phyloP scores from a whole-genome alignment of 164 flowering plant genomes.

The Umbilicus rupestris region DNA sequence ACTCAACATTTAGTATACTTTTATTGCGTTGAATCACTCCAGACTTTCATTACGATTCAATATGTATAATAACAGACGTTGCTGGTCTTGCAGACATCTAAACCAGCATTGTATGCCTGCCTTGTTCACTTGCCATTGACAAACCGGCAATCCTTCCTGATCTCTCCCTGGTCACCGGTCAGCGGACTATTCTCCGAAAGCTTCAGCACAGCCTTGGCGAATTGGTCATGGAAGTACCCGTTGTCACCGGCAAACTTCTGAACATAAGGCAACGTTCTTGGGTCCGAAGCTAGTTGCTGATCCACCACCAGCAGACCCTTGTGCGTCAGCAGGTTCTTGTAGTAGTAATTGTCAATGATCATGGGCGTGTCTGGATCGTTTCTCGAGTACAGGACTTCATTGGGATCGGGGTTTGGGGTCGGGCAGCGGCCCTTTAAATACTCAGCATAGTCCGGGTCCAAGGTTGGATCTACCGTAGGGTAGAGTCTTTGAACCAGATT shows the following conservation, averaged over 20 bases:
- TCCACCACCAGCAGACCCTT: constrained; percentile 64
- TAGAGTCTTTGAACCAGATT: constrained; percentile 67
- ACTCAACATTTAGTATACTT: too few relatives aligned
- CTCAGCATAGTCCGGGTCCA: constrained; percentile 55
- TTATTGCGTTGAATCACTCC: too few relatives aligned
- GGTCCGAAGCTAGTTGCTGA: constrained; percentile 53
- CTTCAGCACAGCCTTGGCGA: constrained; percentile 41
- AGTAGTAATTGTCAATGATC: constrained; percentile 69
- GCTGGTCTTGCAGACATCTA: neutral
- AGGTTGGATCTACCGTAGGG: constrained; percentile 67
- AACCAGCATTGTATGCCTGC: neutral
- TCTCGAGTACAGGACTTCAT: constrained; percentile 51
- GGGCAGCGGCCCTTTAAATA: constrained; percentile 72
- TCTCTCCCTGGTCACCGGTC: constrained; percentile 52
- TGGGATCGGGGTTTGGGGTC: constrained; percentile 50
- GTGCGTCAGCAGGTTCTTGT: constrained; percentile 61
- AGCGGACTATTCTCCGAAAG: constrained; percentile 76
- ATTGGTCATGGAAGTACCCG: constrained; percentile 59
- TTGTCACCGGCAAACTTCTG: constrained; percentile 73
- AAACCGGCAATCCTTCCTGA: constrained; percentile 68
- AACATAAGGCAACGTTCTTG: constrained; percentile 48
- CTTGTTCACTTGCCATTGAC: constrained; percentile 25
- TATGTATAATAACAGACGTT: neutral
- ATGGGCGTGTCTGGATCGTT: constrained; percentile 68
- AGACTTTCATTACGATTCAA: too few relatives aligned